Conservation (phyloP, 257 asterid species). For the Perilla frutescens region DNA sequence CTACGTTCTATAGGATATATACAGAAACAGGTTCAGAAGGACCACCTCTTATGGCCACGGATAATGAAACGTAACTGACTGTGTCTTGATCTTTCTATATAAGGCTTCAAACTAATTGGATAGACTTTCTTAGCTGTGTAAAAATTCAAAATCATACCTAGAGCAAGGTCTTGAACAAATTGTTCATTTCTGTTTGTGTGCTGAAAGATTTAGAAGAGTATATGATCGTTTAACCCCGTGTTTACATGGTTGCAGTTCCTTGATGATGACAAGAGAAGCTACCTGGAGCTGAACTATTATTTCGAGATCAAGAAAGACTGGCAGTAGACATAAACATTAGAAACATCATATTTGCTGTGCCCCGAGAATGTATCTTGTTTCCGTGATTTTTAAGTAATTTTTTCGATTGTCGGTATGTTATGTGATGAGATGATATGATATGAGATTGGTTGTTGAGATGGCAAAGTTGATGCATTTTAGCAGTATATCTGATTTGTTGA, state of each 20-base stretch:
- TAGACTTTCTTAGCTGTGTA: not conserved
- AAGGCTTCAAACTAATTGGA: not conserved
- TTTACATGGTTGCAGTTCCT: conserved; percentile 64
- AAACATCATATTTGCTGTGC: conserved; percentile 28
- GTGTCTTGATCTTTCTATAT: not conserved
- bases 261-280: conserved; percentile 88
- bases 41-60: conserved; percentile 33
- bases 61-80: conserved; percentile 14
- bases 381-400: conserved; percentile 30
- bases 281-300: conserved; percentile 94
- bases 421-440: conserved; percentile 40
- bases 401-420: conserved; percentile 34
- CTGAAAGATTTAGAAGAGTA: not conserved
- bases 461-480: conserved; percentile 33
- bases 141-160: not conserved
- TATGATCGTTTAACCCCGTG: not conserved
- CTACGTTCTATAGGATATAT: conserved; percentile 16
- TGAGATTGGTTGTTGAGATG: conserved; percentile 40
- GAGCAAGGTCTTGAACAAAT: not conserved
- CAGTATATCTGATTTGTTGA: conserved; percentile 36
- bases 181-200: not conserved
- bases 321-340: conserved; percentile 51
- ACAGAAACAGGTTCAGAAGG: conserved; percentile 19
- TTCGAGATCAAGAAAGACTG: conserved; percentile 96
- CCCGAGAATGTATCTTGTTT: conserved; percentile 37